Evolutionary conservation across 371 early-diverging fungal species (phyloP).

Genomic region (Phascolomyces articulosus): DNA sequence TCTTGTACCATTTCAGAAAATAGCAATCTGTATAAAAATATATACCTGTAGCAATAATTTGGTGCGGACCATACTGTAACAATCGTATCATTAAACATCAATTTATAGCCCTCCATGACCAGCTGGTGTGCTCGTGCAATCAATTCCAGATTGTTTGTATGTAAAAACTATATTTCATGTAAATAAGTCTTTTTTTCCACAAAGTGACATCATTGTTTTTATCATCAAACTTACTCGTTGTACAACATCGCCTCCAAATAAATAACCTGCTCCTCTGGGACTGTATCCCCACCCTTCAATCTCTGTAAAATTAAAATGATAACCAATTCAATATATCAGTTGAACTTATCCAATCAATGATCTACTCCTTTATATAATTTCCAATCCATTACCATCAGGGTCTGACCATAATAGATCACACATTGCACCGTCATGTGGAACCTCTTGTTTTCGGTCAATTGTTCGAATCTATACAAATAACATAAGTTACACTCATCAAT

Average conservation of each 20-base stretch:
- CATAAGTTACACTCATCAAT: too few relatives aligned
- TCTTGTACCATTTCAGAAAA: background rate
- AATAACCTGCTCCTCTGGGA: constrained; percentile 98
- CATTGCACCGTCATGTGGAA: constrained; percentile 99
- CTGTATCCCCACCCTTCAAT: constrained; percentile 92
- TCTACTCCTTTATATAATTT: background rate
- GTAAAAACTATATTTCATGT: constrained; percentile 88
- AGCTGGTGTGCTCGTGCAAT: constrained; percentile 99
- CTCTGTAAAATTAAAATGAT: background rate
- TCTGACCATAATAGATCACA: constrained; percentile 99
- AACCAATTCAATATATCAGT: background rate
- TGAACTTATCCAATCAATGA: background rate
- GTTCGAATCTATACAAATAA: constrained; percentile 81
- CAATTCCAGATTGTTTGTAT: constrained; percentile 88
- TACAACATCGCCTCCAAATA: constrained; percentile 97
- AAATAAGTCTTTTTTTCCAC: too few relatives aligned
- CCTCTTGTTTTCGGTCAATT: constrained; percentile 98
- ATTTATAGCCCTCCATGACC: constrained; percentile 98
- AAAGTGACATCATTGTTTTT: too few relatives aligned
- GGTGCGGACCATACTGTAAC: constrained; percentile 99
- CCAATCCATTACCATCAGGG: constrained; percentile 97
- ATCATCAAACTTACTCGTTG: constrained; percentile 54
- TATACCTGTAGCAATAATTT: constrained; percentile 95
- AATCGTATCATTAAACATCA: constrained; percentile 93
- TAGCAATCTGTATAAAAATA: background rate